A percentile compares a stretch with the other conserved stretches of the same genome.
Evolutionary conservation across 306 rosid genomes (phyloP).

Genomic region (Fragaria nilgerrensis): DNA sequence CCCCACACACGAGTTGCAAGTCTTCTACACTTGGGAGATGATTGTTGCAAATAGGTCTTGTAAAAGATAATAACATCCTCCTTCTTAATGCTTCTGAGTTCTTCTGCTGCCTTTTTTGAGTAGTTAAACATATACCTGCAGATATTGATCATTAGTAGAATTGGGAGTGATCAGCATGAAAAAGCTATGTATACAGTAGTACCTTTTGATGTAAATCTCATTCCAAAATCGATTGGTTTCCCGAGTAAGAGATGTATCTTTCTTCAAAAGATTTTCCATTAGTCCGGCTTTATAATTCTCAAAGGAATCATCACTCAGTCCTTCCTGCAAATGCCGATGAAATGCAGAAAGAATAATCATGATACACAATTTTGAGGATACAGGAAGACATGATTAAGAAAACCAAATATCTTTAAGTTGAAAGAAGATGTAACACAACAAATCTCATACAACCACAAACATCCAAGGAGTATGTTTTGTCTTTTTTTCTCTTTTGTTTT

Average conservation of each 20-base stretch:
- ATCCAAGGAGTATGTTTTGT: too few relatives aligned
- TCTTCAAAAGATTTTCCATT: slow-evolving; percentile 72
- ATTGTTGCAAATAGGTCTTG: slow-evolving; percentile 49
- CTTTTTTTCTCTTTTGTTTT: neutral
- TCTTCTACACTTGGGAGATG: slow-evolving; percentile 73
- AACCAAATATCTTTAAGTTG: neutral
- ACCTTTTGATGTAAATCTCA: slow-evolving; percentile 84
- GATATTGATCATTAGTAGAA: slow-evolving; percentile 7
- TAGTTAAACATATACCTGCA: slow-evolving; percentile 78
- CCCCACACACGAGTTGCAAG: slow-evolving; percentile 85
- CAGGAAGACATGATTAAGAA: neutral
- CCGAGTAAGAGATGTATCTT: slow-evolving; percentile 75
- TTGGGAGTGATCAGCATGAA: neutral
- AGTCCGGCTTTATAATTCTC: slow-evolving; percentile 75
- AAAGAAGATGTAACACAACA: neutral
- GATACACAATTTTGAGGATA: slow-evolving; percentile 15
- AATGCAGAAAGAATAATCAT: neutral
- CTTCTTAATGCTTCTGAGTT: slow-evolving; percentile 55
- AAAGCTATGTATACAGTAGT: neutral
- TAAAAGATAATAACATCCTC: slow-evolving; percentile 65
- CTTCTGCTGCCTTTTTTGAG: slow-evolving; percentile 74
- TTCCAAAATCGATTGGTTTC: slow-evolving; percentile 79
- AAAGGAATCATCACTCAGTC: slow-evolving; percentile 68
- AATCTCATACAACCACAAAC: neutral
- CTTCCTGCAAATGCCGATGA: slow-evolving; percentile 53